Percentiles rank a stretch among this genome's conserved stretches.
phyloP scores from a whole-genome alignment of 345 rosid species.

The Citrus reticulata region DNA sequence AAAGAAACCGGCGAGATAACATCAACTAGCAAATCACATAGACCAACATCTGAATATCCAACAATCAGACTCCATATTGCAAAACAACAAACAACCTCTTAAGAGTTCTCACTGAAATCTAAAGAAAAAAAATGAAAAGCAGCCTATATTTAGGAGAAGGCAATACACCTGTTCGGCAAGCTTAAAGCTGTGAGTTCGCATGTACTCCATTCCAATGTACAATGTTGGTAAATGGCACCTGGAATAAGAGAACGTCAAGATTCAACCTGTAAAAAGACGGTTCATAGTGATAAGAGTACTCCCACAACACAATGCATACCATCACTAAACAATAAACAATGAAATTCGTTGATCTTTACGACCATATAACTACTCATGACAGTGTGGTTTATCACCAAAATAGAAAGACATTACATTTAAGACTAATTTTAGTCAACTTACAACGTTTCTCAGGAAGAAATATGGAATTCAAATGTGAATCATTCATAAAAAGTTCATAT shows the following conservation, averaged over 20 bases:
- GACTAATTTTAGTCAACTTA: not conserved
- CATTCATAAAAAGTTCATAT: not conserved
- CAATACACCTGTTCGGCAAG: conserved; percentile 92
- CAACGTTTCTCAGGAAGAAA: not conserved
- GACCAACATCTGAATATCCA: not conserved
- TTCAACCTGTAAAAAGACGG: conserved; percentile 65
- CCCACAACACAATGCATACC: conserved; percentile 24
- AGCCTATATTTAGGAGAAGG: conserved; percentile 5
- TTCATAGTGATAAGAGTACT: conserved; percentile 46
- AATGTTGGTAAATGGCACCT: conserved; percentile 97
- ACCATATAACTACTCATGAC: not conserved
- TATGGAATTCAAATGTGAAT: not conserved
- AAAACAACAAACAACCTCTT: not conserved
- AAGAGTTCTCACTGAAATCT: not conserved
- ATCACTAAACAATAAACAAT: not conserved
- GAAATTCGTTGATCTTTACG: not conserved
- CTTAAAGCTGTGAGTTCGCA: conserved; percentile 94
- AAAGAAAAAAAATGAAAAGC: not conserved
- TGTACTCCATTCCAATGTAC: conserved; percentile 98
- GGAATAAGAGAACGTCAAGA: conserved; percentile 78
- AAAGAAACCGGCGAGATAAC: not conserved
- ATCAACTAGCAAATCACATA: not conserved
- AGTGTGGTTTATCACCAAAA: not conserved
- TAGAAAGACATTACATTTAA: not conserved
- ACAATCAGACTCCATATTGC: not conserved